phyloP scores from a whole-genome alignment of 108 stramenopile genomes.

The Nannochloropsis gaditana region DNA sequence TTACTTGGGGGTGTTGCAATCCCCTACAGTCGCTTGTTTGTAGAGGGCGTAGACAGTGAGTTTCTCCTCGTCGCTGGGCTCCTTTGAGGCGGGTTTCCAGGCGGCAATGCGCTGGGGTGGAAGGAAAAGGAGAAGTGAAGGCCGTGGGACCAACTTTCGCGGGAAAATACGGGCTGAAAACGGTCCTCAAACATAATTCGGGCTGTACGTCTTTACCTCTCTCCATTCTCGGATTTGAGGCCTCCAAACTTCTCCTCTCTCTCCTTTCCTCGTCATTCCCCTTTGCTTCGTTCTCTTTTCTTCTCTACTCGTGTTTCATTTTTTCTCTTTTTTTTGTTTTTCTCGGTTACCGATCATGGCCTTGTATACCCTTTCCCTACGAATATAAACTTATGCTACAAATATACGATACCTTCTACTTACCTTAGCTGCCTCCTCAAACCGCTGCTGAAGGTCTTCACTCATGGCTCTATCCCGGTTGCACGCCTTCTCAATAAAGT shows the following conservation, averaged over 20 bases:
- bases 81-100: not conserved
- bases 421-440: not conserved
- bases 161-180: too few relatives aligned
- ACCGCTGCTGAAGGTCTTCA: not conserved
- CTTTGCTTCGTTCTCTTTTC: not conserved
- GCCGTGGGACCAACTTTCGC: too few relatives aligned
- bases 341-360: too few relatives aligned
- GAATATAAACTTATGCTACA: too few relatives aligned
- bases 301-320: too few relatives aligned
- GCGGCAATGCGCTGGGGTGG: not conserved
- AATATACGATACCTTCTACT: not conserved
- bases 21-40: not conserved
- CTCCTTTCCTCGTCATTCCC: not conserved
- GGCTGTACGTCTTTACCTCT: too few relatives aligned
- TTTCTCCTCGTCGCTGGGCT: slow-evolving; percentile 17
- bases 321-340: too few relatives aligned
- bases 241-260: not conserved
- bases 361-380: too few relatives aligned
- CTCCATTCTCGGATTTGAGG: too few relatives aligned
- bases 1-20: slow-evolving; percentile 20
- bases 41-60: not conserved
- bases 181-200: too few relatives aligned
- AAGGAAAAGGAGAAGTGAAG: too few relatives aligned
- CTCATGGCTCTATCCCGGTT: not conserved
- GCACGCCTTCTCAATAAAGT: too few relatives aligned